Evolutionary conservation across 495 filamentous ascomycete genomes (phyloP).

Genomic region (Penicillium goetzii): DNA sequence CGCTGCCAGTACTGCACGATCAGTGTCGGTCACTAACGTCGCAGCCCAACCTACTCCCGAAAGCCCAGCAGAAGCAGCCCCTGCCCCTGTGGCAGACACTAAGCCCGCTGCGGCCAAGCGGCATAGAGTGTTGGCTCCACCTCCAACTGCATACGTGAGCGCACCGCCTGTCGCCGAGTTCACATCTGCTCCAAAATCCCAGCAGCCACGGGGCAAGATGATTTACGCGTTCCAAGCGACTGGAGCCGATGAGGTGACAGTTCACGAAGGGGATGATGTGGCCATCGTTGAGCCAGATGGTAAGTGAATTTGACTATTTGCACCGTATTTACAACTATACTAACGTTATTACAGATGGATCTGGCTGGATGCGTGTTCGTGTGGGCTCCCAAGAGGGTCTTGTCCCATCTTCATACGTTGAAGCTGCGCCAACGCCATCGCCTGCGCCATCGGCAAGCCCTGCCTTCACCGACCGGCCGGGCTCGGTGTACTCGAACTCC

Average conservation of each 20-base stretch:
- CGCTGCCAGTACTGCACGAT: conserved; percentile 75
- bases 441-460: conserved; percentile 42
- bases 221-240: conserved; percentile 80
- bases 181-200: conserved; percentile 30
- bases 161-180: conserved; percentile 54
- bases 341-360: conserved; percentile 65
- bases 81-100: conserved; percentile 35
- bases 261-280: conserved; percentile 76
- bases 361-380: conserved; percentile 86
- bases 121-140: conserved; percentile 81
- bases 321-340: background rate
- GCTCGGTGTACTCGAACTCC: conserved; percentile 80
- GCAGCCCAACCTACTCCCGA: conserved; percentile 44
- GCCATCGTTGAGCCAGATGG: conserved; percentile 85
- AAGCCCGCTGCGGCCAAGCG: conserved; percentile 54
- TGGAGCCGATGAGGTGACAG: conserved; percentile 77
- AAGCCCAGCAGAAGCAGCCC: conserved; percentile 38
- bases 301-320: conserved; percentile 46
- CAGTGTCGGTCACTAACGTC: conserved; percentile 68
- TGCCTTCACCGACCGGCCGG: conserved; percentile 50
- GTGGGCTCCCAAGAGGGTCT: conserved; percentile 71
- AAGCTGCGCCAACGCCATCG: conserved; percentile 53
- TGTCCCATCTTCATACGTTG: conserved; percentile 83
- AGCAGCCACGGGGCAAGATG: conserved; percentile 81
- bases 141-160: conserved; percentile 76